Evolutionary conservation across 208 protist species (phyloP).

Genomic region (Crithidia mellificae): DNA sequence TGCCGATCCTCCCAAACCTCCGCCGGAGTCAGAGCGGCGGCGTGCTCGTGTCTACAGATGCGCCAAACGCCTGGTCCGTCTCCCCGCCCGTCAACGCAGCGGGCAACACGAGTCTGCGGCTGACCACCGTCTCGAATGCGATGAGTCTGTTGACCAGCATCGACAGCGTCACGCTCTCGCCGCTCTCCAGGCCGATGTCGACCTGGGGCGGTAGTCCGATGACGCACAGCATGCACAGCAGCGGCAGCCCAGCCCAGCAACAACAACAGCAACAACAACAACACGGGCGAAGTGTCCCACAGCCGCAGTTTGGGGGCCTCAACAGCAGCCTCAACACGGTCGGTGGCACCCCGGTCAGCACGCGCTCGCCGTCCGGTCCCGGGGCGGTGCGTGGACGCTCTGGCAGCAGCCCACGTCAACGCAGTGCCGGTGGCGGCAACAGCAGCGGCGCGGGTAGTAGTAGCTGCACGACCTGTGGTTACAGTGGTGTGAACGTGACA

Average conservation of each 20-base stretch:
- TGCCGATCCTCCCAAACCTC: not conserved
- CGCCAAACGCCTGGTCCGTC: not conserved
- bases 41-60: not conserved
- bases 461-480: no score
- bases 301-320: not conserved
- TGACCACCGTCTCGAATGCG: constrained; percentile 6
- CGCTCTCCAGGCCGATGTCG: constrained; percentile 47
- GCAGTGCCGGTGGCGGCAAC: not conserved
- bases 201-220: constrained; percentile 15
- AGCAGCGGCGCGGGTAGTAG: no score
- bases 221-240: constrained; percentile 15
- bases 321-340: constrained; percentile 7
- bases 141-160: constrained; percentile 16
- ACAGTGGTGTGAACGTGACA: no score
- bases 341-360: not conserved
- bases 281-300: no score
- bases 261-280: not conserved
- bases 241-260: not conserved
- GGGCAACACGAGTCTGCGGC: constrained; percentile 6
- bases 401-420: constrained; percentile 7
- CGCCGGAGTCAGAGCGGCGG: constrained; percentile 9
- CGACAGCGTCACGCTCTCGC: constrained; percentile 41
- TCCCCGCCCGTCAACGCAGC: not conserved
- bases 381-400: not conserved
- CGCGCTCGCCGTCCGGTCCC: not conserved